These are phyloP conservation scores for Capronia americana DNA, from an alignment of 2,329 filamentous ascomycete species.

Conservation along the genomic window DNA sequence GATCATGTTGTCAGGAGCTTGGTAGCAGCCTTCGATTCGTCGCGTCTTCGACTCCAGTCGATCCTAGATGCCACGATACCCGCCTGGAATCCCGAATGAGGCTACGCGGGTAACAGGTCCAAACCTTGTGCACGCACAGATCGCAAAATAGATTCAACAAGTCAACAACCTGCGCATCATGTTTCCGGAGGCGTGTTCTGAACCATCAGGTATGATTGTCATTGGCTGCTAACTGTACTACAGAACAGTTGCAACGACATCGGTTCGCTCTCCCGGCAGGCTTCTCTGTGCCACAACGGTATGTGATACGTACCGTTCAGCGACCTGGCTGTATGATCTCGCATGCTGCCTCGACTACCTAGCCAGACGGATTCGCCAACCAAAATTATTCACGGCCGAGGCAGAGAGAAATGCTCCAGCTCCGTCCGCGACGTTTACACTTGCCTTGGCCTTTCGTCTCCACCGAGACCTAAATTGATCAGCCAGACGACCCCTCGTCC, in stretches of 20 bases:
- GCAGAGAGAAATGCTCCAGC: not conserved
- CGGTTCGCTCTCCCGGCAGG: not conserved
- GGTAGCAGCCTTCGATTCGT: not conserved
- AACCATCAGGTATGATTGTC: not conserved
- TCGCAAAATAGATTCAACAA: not conserved
- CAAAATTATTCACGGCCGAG: not conserved
- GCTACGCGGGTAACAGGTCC: not conserved
- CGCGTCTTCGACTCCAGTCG: not conserved
- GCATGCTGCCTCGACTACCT: not conserved
- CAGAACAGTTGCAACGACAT: not conserved
- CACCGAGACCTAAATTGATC: not conserved
- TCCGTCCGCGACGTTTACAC: not conserved
- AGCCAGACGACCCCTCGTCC: not conserved
- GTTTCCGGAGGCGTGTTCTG: not conserved
- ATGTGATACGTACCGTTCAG: not conserved
- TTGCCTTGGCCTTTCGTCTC: not conserved
- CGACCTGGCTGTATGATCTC: not conserved
- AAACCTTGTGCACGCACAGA: not conserved
- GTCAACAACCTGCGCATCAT: constrained; percentile 1
- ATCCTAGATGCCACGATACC: not conserved
- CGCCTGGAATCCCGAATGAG: not conserved
- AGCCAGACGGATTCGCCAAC: not conserved
- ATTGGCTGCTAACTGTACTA: not conserved
- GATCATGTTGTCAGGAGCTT: not conserved
- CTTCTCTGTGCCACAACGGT: not conserved